These are phyloP conservation scores for Penicillium goetzii DNA, from an alignment of 495 filamentous ascomycete genomes.

Conservation along the genomic window DNA sequence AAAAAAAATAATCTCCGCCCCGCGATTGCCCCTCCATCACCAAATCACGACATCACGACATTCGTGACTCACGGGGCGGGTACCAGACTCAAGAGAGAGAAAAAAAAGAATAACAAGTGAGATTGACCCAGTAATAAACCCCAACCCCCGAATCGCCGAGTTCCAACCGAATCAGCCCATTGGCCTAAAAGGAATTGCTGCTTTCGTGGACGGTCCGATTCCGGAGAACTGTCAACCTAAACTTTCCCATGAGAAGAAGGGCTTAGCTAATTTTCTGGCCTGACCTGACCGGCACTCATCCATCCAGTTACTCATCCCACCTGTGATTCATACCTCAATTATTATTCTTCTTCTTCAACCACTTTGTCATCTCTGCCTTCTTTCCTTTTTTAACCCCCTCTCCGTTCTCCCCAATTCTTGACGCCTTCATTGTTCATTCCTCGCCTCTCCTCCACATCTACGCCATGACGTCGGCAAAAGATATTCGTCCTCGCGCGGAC, in stretches of 20 bases:
- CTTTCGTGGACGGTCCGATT: conserved; percentile 26
- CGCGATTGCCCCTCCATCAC: conserved; percentile 24
- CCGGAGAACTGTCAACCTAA: conserved; percentile 24
- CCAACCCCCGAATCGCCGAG: conserved; percentile 4
- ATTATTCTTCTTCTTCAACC: not conserved
- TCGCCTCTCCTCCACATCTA: not conserved
- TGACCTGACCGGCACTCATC: not conserved
- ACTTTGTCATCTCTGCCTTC: not conserved
- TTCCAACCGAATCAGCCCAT: not conserved
- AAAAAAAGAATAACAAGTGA: not conserved
- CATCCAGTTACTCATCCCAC: conserved; percentile 8
- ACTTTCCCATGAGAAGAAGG: not conserved
- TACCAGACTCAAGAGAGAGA: not conserved
- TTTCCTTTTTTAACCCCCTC: not conserved
- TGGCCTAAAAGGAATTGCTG: not conserved
- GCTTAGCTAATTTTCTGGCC: conserved; percentile 33
- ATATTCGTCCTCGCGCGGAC: conserved; percentile 41
- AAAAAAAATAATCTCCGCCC: conserved; percentile 27
- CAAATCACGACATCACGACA: conserved; percentile 7
- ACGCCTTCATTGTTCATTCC: not conserved
- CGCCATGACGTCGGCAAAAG: conserved; percentile 33
- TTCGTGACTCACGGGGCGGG: conserved; percentile 10
- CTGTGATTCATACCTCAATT: conserved; percentile 16
- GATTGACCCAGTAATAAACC: not conserved
- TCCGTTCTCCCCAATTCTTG: not conserved